phyloP scores from a whole-genome alignment of 768 basidiomycete genomes.

The Mycena venus region DNA sequence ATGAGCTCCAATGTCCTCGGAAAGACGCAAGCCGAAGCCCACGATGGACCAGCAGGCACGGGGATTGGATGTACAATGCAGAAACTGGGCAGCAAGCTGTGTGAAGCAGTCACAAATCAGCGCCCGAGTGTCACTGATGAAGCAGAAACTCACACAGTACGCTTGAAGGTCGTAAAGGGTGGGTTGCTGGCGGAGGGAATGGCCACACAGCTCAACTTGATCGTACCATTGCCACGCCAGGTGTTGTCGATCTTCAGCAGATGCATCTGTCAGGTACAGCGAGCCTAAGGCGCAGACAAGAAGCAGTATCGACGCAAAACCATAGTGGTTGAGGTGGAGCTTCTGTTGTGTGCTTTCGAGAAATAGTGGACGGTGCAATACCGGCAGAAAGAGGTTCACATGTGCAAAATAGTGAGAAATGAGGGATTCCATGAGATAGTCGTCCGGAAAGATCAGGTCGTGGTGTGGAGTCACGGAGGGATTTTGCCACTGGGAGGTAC shows the following conservation, averaged over 20 bases:
- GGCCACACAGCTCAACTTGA: conserved; percentile 9
- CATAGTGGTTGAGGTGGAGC: conserved; percentile 50
- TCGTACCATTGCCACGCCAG: background rate
- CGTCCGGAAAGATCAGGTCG: background rate
- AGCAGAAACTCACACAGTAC: background rate
- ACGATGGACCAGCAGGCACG: conserved; percentile 1
- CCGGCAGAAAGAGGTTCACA: conserved; percentile 54
- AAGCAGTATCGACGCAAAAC: conserved; percentile 63
- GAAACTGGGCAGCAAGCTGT: background rate
- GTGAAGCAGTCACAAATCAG: background rate
- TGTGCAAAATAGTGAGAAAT: conserved; percentile 63
- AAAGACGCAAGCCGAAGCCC: conserved; percentile 4
- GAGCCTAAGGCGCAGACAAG: conserved; percentile 46
- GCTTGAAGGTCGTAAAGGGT: conserved; percentile 4
- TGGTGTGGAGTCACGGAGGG: background rate
- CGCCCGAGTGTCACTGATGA: background rate
- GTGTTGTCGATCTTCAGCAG: background rate
- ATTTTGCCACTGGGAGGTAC: background rate
- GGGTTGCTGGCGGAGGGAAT: background rate
- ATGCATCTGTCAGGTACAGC: background rate
- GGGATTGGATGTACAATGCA: background rate
- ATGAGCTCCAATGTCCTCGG: conserved; percentile 10
- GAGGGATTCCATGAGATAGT: conserved; percentile 50
- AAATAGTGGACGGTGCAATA: conserved; percentile 69
- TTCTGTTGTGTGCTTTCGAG: conserved; percentile 50